Conservation (phyloP, 2,329 filamentous ascomycete species). For the Claviceps maximensis region DNA sequence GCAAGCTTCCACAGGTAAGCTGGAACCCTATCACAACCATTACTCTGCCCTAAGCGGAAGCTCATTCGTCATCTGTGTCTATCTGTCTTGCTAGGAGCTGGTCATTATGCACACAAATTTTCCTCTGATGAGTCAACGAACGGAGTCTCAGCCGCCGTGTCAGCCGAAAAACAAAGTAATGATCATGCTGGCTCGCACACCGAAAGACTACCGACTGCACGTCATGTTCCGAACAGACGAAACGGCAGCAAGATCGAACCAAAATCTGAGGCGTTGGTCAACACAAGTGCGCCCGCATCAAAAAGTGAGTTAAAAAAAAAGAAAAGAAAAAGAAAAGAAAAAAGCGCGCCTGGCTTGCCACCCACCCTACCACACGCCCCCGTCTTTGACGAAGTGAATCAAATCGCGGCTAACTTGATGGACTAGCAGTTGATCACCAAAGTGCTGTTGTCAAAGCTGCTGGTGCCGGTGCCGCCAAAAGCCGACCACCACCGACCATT, state of each 20-base stretch:
- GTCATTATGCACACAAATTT: neutral
- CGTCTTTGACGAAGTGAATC: neutral
- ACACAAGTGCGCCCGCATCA: neutral
- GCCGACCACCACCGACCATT: constrained; percentile 18
- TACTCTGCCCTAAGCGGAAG: neutral
- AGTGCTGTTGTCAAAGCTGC: constrained; percentile 1
- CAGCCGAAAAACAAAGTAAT: neutral
- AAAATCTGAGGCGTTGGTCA: constrained; percentile 4
- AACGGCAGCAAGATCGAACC: constrained; percentile 1
- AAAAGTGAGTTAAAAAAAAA: constrained; percentile 4
- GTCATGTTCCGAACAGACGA: neutral
- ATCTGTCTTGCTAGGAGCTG: neutral
- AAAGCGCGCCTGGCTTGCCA: neutral
- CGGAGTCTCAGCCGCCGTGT: neutral
- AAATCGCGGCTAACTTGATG: constrained; percentile 3
- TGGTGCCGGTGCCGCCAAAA: constrained; percentile 5
- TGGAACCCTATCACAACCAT: neutral
- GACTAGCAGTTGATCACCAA: constrained; percentile 8
- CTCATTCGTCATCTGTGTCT: neutral
- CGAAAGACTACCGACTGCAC: constrained; percentile 1
- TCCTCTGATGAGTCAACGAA: neutral
- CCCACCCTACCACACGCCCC: neutral
- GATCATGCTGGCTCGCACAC: neutral
- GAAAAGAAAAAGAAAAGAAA: no score
- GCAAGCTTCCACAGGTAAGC: constrained; percentile 2